A percentile compares a stretch with the other conserved stretches of the same genome.
Evolutionary conservation across 345 rosid genomes (phyloP).

Genomic region (Pistacia atlantica): DNA sequence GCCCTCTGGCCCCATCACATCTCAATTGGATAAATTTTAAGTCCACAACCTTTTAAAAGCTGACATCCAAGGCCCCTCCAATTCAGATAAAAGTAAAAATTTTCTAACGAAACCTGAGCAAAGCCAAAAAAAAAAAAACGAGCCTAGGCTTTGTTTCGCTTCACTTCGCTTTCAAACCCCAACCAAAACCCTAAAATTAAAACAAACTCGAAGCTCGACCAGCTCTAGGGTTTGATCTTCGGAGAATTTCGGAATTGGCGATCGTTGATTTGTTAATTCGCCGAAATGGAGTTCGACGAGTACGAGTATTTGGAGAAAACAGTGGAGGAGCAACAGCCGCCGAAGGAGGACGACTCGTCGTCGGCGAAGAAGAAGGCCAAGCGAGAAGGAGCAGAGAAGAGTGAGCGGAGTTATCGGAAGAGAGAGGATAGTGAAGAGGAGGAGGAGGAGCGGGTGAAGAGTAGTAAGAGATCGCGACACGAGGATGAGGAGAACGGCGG

Average conservation of each 20-base stretch:
- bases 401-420: conserved; percentile 77
- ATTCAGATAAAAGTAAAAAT: background rate
- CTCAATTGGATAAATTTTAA: too few relatives aligned
- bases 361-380: conserved; percentile 44
- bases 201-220: too few relatives aligned
- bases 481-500: conserved; percentile 61
- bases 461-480: conserved; percentile 62
- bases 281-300: conserved; percentile 84
- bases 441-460: conserved; percentile 48
- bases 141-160: background rate
- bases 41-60: background rate
- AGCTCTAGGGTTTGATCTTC: background rate
- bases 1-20: background rate
- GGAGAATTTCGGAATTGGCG: conserved; percentile 18
- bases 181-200: conserved; percentile 17
- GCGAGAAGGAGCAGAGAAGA: conserved; percentile 50
- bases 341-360: conserved; percentile 39
- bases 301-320: conserved; percentile 93
- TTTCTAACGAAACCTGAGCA: too few relatives aligned
- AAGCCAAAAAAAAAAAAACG: background rate
- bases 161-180: conserved; percentile 4
- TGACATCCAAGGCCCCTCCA: conserved; percentile 8
- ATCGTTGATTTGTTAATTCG: conserved; percentile 5
- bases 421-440: conserved; percentile 30
- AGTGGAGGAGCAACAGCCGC: conserved; percentile 64